Conservation (phyloP, 345 rosid species). For the Hibiscus mutabilis region DNA sequence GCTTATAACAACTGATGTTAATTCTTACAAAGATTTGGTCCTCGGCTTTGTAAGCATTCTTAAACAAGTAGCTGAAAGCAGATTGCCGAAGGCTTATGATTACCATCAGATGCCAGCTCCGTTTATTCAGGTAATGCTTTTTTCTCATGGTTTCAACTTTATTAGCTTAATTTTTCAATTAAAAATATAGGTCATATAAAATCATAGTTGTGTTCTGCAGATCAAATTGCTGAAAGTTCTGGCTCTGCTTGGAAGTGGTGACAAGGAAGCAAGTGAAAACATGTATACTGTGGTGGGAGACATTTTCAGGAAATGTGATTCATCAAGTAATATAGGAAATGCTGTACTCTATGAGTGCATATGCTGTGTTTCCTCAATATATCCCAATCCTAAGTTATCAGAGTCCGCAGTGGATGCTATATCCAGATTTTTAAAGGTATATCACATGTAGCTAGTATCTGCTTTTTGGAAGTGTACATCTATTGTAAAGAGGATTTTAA, state of each 20-base stretch:
- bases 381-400: constrained; percentile 74
- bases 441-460: neutral
- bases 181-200: constrained; percentile 8
- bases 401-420: constrained; percentile 86
- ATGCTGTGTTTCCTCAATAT: constrained; percentile 82
- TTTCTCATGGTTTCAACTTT: neutral
- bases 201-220: constrained; percentile 35
- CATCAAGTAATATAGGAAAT: constrained; percentile 86
- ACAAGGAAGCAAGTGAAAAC: constrained; percentile 85
- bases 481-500: neutral
- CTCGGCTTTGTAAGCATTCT: constrained; percentile 89
- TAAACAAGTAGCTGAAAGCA: constrained; percentile 84
- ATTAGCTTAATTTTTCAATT: neutral
- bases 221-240: constrained; percentile 87
- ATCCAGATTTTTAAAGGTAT: constrained; percentile 82
- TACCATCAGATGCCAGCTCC: constrained; percentile 99
- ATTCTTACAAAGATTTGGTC: constrained; percentile 76
- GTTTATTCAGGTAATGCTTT: constrained; percentile 68
- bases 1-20: constrained; percentile 63
- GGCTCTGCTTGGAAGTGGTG: constrained; percentile 92
- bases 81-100: constrained; percentile 88
- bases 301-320: constrained; percentile 80
- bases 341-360: constrained; percentile 85
- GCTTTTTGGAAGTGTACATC: constrained; percentile 7
- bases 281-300: constrained; percentile 95